Evolutionary conservation across 345 rosid species (phyloP).

Genomic region (Salix koriyanagi): DNA sequence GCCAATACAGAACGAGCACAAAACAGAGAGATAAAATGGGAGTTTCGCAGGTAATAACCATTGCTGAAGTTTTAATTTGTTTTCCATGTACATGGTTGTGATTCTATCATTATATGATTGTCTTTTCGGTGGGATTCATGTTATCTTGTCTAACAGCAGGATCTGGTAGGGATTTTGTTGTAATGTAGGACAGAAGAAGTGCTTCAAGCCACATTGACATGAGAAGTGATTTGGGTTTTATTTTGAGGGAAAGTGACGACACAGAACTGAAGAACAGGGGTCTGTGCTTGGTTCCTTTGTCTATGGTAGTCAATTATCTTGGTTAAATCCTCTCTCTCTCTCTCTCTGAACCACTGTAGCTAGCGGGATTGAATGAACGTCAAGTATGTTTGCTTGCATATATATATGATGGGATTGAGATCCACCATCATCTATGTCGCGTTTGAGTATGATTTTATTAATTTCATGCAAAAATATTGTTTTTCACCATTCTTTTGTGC

Average conservation of each 20-base stretch:
- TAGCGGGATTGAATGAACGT: neutral
- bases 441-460: neutral
- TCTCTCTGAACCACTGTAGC: neutral
- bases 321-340: conserved; percentile 25
- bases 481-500: neutral
- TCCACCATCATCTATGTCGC: neutral
- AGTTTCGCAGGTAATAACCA: conserved; percentile 20
- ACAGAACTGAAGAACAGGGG: conserved; percentile 59
- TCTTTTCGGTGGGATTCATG: neutral
- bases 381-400: neutral
- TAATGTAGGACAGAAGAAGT: conserved; percentile 28
- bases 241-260: conserved; percentile 25
- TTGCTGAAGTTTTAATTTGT: neutral
- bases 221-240: conserved; percentile 19
- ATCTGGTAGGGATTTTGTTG: neutral
- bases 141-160: neutral
- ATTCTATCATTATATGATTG: neutral
- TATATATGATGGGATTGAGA: neutral
- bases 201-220: conserved; percentile 4
- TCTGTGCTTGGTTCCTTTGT: conserved; percentile 61
- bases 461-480: neutral
- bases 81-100: neutral
- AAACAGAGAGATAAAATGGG: conserved; percentile 18
- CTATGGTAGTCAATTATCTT: conserved; percentile 41
- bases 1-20: conserved; percentile 28